A percentile compares a stretch with the other conserved stretches of the same genome.
phyloP scores from a whole-genome alignment of 352 stramenopile species.

The Aphanomyces euteiches region DNA sequence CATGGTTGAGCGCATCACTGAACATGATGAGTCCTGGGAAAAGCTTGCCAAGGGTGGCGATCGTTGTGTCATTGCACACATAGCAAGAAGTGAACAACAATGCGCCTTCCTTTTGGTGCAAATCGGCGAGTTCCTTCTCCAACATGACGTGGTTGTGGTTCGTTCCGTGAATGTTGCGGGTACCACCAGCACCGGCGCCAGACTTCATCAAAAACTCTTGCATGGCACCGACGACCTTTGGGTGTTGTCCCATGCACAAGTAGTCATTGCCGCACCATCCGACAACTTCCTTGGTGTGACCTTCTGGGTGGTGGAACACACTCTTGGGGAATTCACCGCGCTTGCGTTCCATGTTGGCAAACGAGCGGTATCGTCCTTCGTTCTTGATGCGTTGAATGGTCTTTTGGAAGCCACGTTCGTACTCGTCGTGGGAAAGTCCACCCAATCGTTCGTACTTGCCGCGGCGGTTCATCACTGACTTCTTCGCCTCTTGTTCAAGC shows the following conservation, averaged over 20 bases:
- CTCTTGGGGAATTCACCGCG: slow-evolving; percentile 76
- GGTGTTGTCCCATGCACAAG: slow-evolving; percentile 87
- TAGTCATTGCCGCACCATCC: slow-evolving; percentile 91
- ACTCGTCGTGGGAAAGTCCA: slow-evolving; percentile 54
- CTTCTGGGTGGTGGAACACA: slow-evolving; percentile 65
- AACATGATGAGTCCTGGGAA: slow-evolving; percentile 88
- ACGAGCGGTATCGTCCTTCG: slow-evolving; percentile 84
- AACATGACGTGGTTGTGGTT: slow-evolving; percentile 89
- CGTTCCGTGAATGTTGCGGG: slow-evolving; percentile 88
- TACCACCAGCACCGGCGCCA: slow-evolving; percentile 76
- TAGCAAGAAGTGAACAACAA: slow-evolving; percentile 89
- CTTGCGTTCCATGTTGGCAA: slow-evolving; percentile 84
- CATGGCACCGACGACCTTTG: slow-evolving; percentile 81
- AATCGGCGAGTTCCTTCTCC: slow-evolving; percentile 74
- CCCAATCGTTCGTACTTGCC: slow-evolving; percentile 52
- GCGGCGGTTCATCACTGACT: slow-evolving; percentile 33
- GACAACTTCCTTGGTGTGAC: slow-evolving; percentile 77
- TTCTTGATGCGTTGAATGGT: slow-evolving; percentile 81
- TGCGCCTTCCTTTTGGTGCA: slow-evolving; percentile 82
- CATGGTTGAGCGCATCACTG: slow-evolving; percentile 89
- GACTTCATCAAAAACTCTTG: slow-evolving; percentile 77
- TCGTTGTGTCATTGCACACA: slow-evolving; percentile 87
- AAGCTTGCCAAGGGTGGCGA: slow-evolving; percentile 86
- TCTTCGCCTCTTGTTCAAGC: slow-evolving; percentile 44
- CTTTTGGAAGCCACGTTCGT: slow-evolving; percentile 65